Percentiles rank a stretch among this genome's conserved stretches.
These are phyloP conservation scores for Podaxis mareebaensis DNA, from an alignment of 768 basidiomycete species.

Conservation along the genomic window DNA sequence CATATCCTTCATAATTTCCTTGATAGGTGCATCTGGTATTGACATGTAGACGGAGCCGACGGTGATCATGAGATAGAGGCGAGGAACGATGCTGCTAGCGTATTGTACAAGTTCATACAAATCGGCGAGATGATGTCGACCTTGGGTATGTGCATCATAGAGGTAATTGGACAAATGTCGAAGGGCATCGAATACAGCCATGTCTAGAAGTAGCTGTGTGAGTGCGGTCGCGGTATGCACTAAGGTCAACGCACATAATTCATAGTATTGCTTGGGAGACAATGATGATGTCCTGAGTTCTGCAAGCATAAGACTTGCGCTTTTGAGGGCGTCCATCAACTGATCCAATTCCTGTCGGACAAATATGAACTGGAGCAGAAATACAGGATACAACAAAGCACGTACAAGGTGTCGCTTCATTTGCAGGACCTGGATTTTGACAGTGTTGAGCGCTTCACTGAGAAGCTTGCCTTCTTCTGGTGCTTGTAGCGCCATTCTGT, in stretches of 20 bases:
- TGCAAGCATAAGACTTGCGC: constrained; percentile 95
- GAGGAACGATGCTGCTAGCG: constrained; percentile 93
- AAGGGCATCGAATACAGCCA: constrained; percentile 97
- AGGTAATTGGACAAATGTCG: constrained; percentile 95
- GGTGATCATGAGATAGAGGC: constrained; percentile 97
- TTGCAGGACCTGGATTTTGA: constrained; percentile 90
- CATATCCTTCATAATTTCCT: constrained; percentile 99
- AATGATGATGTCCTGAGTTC: constrained; percentile 93
- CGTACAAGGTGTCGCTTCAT: constrained; percentile 92
- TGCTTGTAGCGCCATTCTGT: constrained; percentile 43
- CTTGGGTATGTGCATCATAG: constrained; percentile 90
- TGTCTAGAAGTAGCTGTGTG: constrained; percentile 56
- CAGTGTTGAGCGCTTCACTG: constrained; percentile 81
- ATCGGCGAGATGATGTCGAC: constrained; percentile 95
- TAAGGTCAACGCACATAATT: constrained; percentile 71
- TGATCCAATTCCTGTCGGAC: constrained; percentile 81
- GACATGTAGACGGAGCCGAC: constrained; percentile 99
- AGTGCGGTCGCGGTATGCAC: not conserved
- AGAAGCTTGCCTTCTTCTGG: constrained; percentile 82
- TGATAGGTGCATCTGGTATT: constrained; percentile 93
- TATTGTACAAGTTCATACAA: constrained; percentile 99
- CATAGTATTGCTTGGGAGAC: constrained; percentile 97
- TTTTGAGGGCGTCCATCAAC: constrained; percentile 98
- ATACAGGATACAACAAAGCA: constrained; percentile 19
- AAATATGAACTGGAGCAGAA: constrained; percentile 13